Percentiles rank a stretch among this genome's conserved stretches.
Evolutionary conservation across 495 filamentous ascomycete genomes (phyloP).

Genomic region (Xylaria curta): DNA sequence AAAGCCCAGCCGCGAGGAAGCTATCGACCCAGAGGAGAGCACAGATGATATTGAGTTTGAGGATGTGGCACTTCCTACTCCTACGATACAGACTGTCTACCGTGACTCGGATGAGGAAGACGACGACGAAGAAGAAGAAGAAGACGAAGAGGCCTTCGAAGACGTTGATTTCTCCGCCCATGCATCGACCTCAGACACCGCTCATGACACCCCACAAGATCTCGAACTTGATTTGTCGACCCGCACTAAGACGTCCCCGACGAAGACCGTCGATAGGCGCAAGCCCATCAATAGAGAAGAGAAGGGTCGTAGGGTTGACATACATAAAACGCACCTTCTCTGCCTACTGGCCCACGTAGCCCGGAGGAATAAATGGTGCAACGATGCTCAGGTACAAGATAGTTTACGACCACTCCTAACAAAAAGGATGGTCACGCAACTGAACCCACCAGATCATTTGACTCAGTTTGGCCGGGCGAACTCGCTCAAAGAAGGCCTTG

Average conservation of each 20-base stretch:
- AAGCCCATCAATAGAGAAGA: slow-evolving; percentile 73
- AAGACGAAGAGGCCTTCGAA: slow-evolving; percentile 37
- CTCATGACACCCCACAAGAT: slow-evolving; percentile 55
- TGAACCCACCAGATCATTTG: slow-evolving; percentile 67
- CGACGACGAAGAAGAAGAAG: slow-evolving; percentile 43
- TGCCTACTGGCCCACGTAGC: slow-evolving; percentile 79
- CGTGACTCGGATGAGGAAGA: slow-evolving; percentile 45
- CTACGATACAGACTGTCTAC: slow-evolving; percentile 33
- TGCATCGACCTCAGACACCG: slow-evolving; percentile 27
- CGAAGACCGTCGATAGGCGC: slow-evolving; percentile 50
- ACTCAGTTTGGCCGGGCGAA: slow-evolving; percentile 74
- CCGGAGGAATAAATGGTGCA: slow-evolving; percentile 87
- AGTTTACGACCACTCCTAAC: slow-evolving; percentile 66
- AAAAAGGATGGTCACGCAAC: slow-evolving; percentile 62
- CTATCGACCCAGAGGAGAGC: slow-evolving; percentile 33
- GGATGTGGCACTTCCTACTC: slow-evolving; percentile 37
- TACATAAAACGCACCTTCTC: slow-evolving; percentile 86
- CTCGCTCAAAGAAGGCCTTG: slow-evolving; percentile 79
- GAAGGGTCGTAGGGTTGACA: slow-evolving; percentile 70
- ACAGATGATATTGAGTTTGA: slow-evolving; percentile 47
- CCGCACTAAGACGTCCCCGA: slow-evolving; percentile 44
- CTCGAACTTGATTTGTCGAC: slow-evolving; percentile 63
- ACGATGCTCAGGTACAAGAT: slow-evolving; percentile 69
- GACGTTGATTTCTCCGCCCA: slow-evolving; percentile 43
- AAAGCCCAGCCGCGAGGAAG: slow-evolving; percentile 16